Base-by-base conservation (phyloP, 768 basidiomycete genomes). In the Tephrocybe sp. region DNA sequence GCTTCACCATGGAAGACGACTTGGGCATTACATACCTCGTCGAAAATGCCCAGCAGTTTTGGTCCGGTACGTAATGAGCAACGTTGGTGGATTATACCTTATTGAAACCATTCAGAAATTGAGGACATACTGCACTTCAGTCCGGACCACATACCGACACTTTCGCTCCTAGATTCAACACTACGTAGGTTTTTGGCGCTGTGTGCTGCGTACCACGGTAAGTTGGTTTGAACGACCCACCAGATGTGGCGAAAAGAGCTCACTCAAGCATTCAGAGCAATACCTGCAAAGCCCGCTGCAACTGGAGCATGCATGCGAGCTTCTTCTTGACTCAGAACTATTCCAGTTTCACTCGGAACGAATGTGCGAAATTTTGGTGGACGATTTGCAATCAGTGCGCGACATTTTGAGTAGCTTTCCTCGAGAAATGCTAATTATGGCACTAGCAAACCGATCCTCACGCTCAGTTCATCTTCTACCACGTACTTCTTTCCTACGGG, bases 301-400 rank as follows among this genome's bases (percentile, higher is more conserved):
- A 60, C 76, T 98, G 40, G 83, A 92, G 54, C 87, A 93, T 64
- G 92, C 92, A 10, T 87, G 88, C 58, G 72, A 78, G 35, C 68
- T 88, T 26, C 71, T 98, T 11, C 72, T 95, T 36, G 80, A 84
- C 48, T 93, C 91, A 0, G 93, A 95, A 62, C 77, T 98, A 35
- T 97, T 98, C 60, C 68, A 79, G 2, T 95, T 89, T 61, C 93
- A 98, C 66, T 93, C 91, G 3, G 93, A 94, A 62, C 75, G 96
- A 31, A 95, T 95, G 90, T 82, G 85, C 49, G 88, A 92, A 57
- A 78, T 89, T 36, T 72, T 93, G 42, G 72, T 87, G 33, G 77
- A 84, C 42, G 84, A 91, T 59, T 80, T 80, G 11, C 76, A 79
- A 63, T 73, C 76, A 62, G 89, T 92, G 63, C 62, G 84, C 67